These are phyloP conservation scores for Bimuria novae-zelandiae DNA, from an alignment of 2,329 filamentous ascomycete species.

Conservation along the genomic window DNA sequence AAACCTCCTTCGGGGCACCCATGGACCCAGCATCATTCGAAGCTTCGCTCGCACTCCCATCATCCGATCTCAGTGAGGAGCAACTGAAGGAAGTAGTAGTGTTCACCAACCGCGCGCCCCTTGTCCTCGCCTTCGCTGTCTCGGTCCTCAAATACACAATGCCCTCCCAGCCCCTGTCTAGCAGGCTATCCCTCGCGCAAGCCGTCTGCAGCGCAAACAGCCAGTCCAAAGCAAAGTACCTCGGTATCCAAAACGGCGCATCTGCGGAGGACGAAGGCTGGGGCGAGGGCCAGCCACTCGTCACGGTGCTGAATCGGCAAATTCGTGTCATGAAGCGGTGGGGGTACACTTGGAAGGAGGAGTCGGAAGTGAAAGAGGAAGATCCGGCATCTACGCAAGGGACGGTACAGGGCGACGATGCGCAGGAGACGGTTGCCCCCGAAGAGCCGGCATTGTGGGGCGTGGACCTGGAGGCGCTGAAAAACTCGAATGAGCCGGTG, in stretches of 20 bases:
- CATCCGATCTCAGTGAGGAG: conserved; percentile 60
- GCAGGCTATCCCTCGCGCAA: conserved; percentile 79
- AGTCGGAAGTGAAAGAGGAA: conserved; percentile 24
- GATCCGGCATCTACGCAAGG: conserved; percentile 19
- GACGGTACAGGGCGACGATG: conserved; percentile 10
- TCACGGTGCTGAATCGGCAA: conserved; percentile 74
- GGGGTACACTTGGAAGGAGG: conserved; percentile 65
- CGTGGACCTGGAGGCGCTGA: conserved; percentile 61
- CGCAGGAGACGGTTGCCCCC: conserved; percentile 14
- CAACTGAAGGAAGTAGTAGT: conserved; percentile 63
- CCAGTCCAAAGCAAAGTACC: conserved; percentile 72
- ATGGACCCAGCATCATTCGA: conserved; percentile 63
- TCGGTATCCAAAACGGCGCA: conserved; percentile 71
- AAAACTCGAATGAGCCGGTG: conserved; percentile 49
- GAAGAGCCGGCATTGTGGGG: conserved; percentile 61
- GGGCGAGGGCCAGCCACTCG: conserved; percentile 74
- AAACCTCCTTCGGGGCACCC: conserved; percentile 33
- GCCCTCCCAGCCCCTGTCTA: conserved; percentile 84
- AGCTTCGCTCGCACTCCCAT: conserved; percentile 63
- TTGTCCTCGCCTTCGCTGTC: conserved; percentile 80
- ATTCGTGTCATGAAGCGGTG: conserved; percentile 76
- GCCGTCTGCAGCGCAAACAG: conserved; percentile 84
- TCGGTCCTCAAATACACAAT: conserved; percentile 77
- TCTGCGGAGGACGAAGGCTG: conserved; percentile 72
- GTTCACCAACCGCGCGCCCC: conserved; percentile 78